These are phyloP conservation scores for Triadica sebifera DNA, from an alignment of 345 rosid genomes.

Conservation along the genomic window DNA sequence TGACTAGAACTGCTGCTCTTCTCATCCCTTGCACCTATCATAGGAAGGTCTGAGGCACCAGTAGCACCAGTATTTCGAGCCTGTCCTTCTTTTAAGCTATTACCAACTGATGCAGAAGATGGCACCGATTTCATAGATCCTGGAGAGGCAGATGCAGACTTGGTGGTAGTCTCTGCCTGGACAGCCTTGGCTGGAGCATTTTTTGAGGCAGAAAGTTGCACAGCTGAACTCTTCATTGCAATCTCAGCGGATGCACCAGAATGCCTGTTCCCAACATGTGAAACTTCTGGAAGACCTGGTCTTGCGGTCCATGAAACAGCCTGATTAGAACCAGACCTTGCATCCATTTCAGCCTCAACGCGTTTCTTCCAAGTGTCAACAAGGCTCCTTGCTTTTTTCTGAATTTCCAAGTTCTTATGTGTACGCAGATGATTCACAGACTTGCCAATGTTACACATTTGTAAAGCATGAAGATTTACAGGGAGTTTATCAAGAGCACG, in stretches of 20 bases:
- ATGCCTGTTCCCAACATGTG: conserved; percentile 54
- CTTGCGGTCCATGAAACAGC: conserved; percentile 67
- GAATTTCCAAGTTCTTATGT: conserved; percentile 77
- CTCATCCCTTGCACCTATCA: conserved; percentile 50
- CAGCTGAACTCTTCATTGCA: conserved; percentile 53
- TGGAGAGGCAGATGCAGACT: conserved; percentile 54
- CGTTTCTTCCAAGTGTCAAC: conserved; percentile 97
- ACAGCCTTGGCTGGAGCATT: conserved; percentile 47
- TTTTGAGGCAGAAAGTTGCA: conserved; percentile 62
- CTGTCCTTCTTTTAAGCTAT: conserved; percentile 54
- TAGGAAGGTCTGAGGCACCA: conserved; percentile 43
- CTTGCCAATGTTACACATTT: conserved; percentile 84
- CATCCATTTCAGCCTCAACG: conserved; percentile 96
- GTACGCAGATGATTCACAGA: conserved; percentile 83
- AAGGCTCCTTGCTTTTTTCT: conserved; percentile 81
- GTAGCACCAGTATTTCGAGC: conserved; percentile 35
- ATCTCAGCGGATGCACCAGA: conserved; percentile 55
- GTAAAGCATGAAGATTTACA: conserved; percentile 83
- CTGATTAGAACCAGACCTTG: conserved; percentile 62
- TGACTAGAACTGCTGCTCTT: conserved; percentile 82
- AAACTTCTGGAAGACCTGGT: conserved; percentile 53
- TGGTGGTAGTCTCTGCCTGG: conserved; percentile 48
- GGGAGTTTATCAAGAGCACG: conserved; percentile 92
- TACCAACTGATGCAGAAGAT: conserved; percentile 41
- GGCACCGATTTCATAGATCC: conserved; percentile 52